These are phyloP conservation scores for Aspergillus costaricaensis DNA, from an alignment of 2,329 filamentous ascomycete genomes.

Conservation along the genomic window DNA sequence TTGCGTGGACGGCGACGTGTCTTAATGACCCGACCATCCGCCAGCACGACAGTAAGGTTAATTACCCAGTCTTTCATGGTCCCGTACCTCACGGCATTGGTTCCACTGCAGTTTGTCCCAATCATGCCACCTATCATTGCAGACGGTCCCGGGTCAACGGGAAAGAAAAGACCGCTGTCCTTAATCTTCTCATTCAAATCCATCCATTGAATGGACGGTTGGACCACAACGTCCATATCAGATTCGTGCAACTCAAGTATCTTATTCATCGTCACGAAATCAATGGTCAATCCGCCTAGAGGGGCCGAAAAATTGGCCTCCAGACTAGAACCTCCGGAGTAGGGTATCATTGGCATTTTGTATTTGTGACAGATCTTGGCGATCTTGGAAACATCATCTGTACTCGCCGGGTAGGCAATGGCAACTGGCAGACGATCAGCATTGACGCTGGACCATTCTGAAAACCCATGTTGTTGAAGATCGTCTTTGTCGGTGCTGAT, in stretches of 20 bases:
- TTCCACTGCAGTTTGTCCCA: constrained; percentile 67
- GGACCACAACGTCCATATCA: constrained; percentile 91
- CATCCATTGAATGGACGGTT: constrained; percentile 92
- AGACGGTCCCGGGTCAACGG: constrained; percentile 77
- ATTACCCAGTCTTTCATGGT: constrained; percentile 78
- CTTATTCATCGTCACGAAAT: constrained; percentile 84
- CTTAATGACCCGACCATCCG: constrained; percentile 69
- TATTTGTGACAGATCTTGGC: constrained; percentile 75
- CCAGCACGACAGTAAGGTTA: constrained; percentile 69
- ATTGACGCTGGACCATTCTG: constrained; percentile 71
- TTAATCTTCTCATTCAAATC: constrained; percentile 76
- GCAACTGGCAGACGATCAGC: constrained; percentile 64
- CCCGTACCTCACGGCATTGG: constrained; percentile 65
- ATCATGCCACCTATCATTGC: constrained; percentile 63
- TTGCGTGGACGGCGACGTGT: constrained; percentile 68
- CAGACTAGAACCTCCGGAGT: constrained; percentile 80
- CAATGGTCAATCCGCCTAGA: constrained; percentile 82
- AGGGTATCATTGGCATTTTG: constrained; percentile 80
- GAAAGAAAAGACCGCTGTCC: constrained; percentile 80
- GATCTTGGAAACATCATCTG: constrained; percentile 65
- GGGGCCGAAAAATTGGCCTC: constrained; percentile 90
- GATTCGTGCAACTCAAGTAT: constrained; percentile 77
- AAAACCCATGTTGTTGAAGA: constrained; percentile 65
- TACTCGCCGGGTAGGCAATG: constrained; percentile 64
- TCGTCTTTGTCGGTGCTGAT: constrained; percentile 67